These are phyloP conservation scores for Xerocomellus chrysenteron DNA, from an alignment of 768 basidiomycete species.

Conservation along the genomic window DNA sequence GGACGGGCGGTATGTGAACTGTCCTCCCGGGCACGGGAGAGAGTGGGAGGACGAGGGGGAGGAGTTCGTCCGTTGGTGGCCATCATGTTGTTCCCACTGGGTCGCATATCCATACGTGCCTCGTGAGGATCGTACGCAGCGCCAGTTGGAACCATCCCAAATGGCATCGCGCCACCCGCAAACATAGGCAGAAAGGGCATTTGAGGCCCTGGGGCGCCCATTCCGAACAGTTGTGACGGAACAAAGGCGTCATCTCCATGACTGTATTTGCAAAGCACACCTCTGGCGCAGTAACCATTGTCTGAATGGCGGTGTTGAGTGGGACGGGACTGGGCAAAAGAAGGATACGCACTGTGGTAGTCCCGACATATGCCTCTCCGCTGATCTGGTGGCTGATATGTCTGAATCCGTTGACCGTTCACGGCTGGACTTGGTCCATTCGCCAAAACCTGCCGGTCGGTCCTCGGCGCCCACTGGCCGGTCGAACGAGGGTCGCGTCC, in stretches of 20 bases:
- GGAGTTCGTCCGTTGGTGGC: conserved; percentile 32
- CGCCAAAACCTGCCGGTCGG: conserved; percentile 29
- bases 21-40: conserved; percentile 57
- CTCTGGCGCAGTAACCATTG: conserved; percentile 87
- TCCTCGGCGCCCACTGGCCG: conserved; percentile 41
- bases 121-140: conserved; percentile 77
- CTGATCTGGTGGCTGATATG: conserved; percentile 71
- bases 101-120: conserved; percentile 77
- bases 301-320: conserved; percentile 46
- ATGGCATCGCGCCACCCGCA: conserved; percentile 51
- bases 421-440: conserved; percentile 27
- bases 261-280: conserved; percentile 86
- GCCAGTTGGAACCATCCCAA: conserved; percentile 46
- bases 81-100: conserved; percentile 33
- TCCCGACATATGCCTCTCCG: conserved; percentile 83
- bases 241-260: conserved; percentile 88
- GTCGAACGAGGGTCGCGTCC: conserved; percentile 41
- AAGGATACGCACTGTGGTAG: conserved; percentile 75
- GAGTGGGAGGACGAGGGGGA: conserved; percentile 54
- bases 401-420: conserved; percentile 51
- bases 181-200: conserved; percentile 77
- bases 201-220: conserved; percentile 41
- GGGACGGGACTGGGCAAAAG: conserved; percentile 1
- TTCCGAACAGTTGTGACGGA: conserved; percentile 65
- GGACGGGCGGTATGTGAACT: conserved; percentile 40